Percentiles rank a stretch among this genome's conserved stretches.
Evolutionary conservation across 2,329 filamentous ascomycete species (phyloP).

Genomic region (Cytospora paraplurivora): DNA sequence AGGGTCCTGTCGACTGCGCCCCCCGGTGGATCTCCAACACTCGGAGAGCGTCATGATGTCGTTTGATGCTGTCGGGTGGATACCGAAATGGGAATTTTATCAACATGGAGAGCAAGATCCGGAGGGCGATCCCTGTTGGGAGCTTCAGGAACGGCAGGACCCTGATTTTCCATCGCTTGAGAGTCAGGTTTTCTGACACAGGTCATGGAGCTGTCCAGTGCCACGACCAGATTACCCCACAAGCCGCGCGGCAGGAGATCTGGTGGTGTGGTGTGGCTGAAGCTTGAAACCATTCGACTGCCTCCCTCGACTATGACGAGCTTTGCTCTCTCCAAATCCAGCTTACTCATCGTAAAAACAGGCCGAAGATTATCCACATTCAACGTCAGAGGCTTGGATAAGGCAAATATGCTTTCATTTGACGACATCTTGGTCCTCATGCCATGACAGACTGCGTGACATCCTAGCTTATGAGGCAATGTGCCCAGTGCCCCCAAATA

Average conservation of each 20-base stretch:
- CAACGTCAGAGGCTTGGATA: neutral
- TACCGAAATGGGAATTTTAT: neutral
- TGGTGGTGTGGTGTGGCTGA: constrained; percentile 12
- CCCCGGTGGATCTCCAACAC: neutral
- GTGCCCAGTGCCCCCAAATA: neutral
- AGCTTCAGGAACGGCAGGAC: constrained; percentile 4
- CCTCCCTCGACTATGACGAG: neutral
- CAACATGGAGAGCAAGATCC: neutral
- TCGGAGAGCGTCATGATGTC: neutral
- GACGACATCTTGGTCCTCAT: neutral
- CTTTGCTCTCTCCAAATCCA: neutral
- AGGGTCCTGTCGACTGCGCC: neutral
- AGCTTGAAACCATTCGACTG: constrained; percentile 10
- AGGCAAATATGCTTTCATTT: neutral
- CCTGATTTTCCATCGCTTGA: neutral
- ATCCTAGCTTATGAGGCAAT: neutral
- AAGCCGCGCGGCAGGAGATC: constrained; percentile 1
- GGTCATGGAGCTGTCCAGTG: neutral
- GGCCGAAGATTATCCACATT: neutral
- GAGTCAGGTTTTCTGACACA: constrained; percentile 6
- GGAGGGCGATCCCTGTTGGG: constrained; percentile 1
- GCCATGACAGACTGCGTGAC: neutral
- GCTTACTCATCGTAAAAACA: neutral
- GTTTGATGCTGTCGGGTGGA: neutral
- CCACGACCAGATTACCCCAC: constrained; percentile 6